Conservation (phyloP, 1,284 basidiomycete genomes). For the Fistulinella cinereoalba region DNA sequence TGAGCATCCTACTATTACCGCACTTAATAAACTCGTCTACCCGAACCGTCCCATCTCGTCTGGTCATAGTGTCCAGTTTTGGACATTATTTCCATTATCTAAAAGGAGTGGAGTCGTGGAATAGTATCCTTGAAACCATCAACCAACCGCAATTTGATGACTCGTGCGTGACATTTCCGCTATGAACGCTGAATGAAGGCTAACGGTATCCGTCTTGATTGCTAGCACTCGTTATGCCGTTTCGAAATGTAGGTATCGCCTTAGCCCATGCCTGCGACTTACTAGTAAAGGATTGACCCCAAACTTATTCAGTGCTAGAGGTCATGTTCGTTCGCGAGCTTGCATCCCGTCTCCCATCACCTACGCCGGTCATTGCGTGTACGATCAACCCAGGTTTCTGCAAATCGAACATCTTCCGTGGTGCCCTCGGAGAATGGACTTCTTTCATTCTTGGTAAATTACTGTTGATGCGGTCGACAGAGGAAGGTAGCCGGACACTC, state of each 20-base stretch:
- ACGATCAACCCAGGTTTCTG: constrained; percentile 34
- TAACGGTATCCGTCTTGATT: too few species aligned
- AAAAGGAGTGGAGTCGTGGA: constrained; percentile 9
- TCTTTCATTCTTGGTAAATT: background rate
- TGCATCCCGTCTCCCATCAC: constrained; percentile 21
- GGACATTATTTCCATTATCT: constrained; percentile 4
- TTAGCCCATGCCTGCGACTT: too few species aligned
- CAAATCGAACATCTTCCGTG: constrained; percentile 17
- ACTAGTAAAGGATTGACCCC: too few species aligned
- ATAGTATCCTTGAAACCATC: constrained; percentile 11
- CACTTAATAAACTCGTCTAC: constrained; percentile 16
- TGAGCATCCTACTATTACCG: constrained; percentile 23
- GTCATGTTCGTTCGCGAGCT: constrained; percentile 32
- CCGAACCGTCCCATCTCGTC: constrained; percentile 12
- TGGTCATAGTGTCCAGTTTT: constrained; percentile 22
- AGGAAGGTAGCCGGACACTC: constrained; percentile 25
- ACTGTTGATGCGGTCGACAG: constrained; percentile 14
- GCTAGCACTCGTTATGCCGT: constrained; percentile 28
- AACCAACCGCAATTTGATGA: constrained; percentile 9
- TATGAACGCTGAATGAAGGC: too few species aligned
- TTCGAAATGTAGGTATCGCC: constrained; percentile 31
- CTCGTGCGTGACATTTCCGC: too few species aligned
- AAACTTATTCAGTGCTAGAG: constrained; percentile 21
- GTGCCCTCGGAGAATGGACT: background rate
- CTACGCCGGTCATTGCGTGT: constrained; percentile 26